Evolutionary conservation across 768 basidiomycete species (phyloP), one percentile per base, ranked within the genome.

Genomic region (Lactarius deliciosus): DNA sequence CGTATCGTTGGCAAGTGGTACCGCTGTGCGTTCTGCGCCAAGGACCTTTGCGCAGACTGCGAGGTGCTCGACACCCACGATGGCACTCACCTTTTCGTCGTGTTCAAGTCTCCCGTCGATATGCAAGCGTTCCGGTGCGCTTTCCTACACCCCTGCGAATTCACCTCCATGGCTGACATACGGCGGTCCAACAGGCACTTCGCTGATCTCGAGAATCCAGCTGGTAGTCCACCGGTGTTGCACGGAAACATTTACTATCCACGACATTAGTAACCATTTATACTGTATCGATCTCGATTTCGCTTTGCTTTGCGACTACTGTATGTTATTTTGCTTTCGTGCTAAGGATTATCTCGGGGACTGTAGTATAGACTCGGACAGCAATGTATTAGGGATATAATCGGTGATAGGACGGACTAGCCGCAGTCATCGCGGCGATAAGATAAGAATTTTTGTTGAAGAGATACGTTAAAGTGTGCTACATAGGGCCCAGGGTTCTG

Each of bases 1-100:
- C 83, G 81, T 58, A 96, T 97, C 62, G 77, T 81, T n/a, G 96
- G 96, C 16, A 85, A 86, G 70, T 98, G 96, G 96, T 91, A 88
- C 76, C 85, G 90, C 70, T 98, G 96, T 73, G 93, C 86, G 5
- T 92, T 94, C 73, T 97, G 95, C 73, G 82, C 36, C 36, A 38
- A 85, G 70, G 96, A 98, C 74, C 79, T 96, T n/a, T 97, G 96
- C 77, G 86, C 86, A 50, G 82, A 82, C 36, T 96, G 95, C 72
- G 91, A 94, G 75, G 36, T 11, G 11, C 36, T 38, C 30, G 92
- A 93, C 72, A 88, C 89, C 58, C 94, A 97, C 73, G 84, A 95
- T 71, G 81, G 85, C 65, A 86, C 85, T 1, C 95, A 96, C 73
- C 77, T 93, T 57, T 98, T 96, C 76, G 80, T 96, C 40, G 90